Percentiles rank a stretch among this genome's conserved stretches.
These are phyloP conservation scores for Immersiporthe knoxdaviesiana DNA, from an alignment of 2,329 filamentous ascomycete species.

Conservation along the genomic window DNA sequence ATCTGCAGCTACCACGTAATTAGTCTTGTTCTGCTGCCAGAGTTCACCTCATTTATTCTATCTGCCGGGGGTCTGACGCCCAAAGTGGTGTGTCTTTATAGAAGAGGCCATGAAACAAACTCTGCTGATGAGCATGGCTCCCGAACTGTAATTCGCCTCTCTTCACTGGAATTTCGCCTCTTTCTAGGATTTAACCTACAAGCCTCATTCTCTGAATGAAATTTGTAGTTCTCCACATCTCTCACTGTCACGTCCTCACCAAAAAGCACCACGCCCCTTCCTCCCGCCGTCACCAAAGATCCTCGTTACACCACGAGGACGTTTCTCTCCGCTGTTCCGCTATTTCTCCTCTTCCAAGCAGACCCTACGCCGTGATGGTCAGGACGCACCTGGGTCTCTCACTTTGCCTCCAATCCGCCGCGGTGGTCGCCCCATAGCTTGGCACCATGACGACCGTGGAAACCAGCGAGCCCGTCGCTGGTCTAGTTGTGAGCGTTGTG, in stretches of 20 bases:
- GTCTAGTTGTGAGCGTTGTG: constrained; percentile 20
- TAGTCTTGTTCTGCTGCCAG: not conserved
- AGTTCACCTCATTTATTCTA: not conserved
- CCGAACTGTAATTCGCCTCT: not conserved
- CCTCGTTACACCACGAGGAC: no score
- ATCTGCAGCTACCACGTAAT: not conserved
- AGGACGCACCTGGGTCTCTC: not conserved
- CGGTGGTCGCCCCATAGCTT: not conserved
- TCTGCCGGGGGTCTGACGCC: not conserved
- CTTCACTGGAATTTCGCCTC: not conserved
- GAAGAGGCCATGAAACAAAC: not conserved
- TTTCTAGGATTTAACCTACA: not conserved
- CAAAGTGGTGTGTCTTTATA: not conserved
- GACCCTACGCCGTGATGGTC: no score
- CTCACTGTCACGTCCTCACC: not conserved
- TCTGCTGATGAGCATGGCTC: not conserved
- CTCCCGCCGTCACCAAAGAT: no score
- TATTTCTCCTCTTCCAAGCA: no score
- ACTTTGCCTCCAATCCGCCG: not conserved
- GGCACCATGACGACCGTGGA: not conserved
- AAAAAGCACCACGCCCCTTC: no score
- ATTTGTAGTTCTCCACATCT: not conserved
- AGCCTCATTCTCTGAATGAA: not conserved
- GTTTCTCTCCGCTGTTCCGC: no score
- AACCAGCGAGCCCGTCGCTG: constrained; percentile 4